Evolutionary conservation across 2,329 filamentous ascomycete species (phyloP).

Genomic region (Trichoderma pleuroti): DNA sequence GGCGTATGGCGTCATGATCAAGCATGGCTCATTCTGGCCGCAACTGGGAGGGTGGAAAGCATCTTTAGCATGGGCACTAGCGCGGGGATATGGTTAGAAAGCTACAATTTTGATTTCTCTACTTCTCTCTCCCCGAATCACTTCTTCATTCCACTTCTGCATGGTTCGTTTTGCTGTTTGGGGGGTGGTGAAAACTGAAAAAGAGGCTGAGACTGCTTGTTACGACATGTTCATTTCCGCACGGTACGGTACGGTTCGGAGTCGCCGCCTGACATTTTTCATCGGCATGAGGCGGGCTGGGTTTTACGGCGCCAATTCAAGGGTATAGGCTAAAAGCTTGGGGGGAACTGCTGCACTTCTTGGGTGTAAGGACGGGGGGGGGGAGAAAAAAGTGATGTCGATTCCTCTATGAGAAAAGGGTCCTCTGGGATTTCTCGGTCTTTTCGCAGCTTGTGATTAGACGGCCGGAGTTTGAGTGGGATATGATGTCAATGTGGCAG

Average conservation of each 20-base stretch:
- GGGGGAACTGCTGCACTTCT: neutral
- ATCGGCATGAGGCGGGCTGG: neutral
- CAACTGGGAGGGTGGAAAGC: neutral
- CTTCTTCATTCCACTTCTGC: neutral
- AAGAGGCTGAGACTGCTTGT: neutral
- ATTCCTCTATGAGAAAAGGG: neutral
- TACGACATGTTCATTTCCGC: neutral
- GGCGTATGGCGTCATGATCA: slow-evolving; percentile 17
- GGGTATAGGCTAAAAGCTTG: neutral
- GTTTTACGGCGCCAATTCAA: neutral
- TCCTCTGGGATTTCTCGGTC: neutral
- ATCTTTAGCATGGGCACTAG: slow-evolving; percentile 16
- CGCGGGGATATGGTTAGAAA: slow-evolving; percentile 17
- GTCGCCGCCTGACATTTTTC: neutral
- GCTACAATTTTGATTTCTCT: slow-evolving; percentile 8
- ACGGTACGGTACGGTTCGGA: neutral
- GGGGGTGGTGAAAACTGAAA: neutral
- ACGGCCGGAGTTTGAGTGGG: neutral
- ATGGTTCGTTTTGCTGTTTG: neutral
- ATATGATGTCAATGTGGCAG: slow-evolving; percentile 6
- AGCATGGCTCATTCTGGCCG: slow-evolving; percentile 8
- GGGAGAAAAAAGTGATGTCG: neutral
- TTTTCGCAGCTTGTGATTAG: neutral
- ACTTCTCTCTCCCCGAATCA: neutral
- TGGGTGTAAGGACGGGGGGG: neutral